Evolutionary conservation across 2,329 filamentous ascomycete genomes (phyloP).

Genomic region (Arthrobotrys sphaeroides): DNA sequence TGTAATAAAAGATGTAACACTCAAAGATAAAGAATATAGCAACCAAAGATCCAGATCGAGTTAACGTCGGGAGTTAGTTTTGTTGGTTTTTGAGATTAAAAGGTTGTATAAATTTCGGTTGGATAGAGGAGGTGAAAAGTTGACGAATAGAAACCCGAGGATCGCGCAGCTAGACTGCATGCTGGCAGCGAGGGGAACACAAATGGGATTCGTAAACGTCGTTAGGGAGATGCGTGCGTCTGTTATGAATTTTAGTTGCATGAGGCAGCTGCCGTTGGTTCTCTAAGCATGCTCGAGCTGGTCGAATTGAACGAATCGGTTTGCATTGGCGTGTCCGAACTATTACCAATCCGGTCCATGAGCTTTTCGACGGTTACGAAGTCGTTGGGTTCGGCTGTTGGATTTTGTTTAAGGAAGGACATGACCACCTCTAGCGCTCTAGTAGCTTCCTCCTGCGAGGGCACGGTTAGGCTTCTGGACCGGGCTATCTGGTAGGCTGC

Average conservation of each 20-base stretch:
- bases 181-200: constrained; percentile 14
- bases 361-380: constrained; percentile 80
- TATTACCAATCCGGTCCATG: constrained; percentile 68
- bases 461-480: constrained; percentile 60
- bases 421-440: constrained; percentile 83
- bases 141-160: constrained; percentile 19
- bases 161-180: not conserved
- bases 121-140: not conserved
- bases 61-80: constrained; percentile 13
- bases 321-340: constrained; percentile 63
- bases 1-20: not conserved
- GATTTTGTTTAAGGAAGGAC: constrained; percentile 79
- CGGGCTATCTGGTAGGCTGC: constrained; percentile 47
- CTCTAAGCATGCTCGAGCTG: constrained; percentile 46
- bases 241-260: constrained; percentile 36
- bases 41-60: constrained; percentile 18
- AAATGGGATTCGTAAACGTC: constrained; percentile 48
- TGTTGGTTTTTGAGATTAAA: constrained; percentile 26
- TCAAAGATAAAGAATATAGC: constrained; percentile 1
- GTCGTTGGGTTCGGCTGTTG: constrained; percentile 77
- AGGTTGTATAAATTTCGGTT: constrained; percentile 10
- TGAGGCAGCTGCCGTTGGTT: constrained; percentile 44
- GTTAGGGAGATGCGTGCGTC: not conserved
- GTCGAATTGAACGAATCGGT: constrained; percentile 35
- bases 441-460: constrained; percentile 85